Evolutionary conservation across 1,284 basidiomycete genomes (phyloP).

Genomic region (Tilletia indica): DNA sequence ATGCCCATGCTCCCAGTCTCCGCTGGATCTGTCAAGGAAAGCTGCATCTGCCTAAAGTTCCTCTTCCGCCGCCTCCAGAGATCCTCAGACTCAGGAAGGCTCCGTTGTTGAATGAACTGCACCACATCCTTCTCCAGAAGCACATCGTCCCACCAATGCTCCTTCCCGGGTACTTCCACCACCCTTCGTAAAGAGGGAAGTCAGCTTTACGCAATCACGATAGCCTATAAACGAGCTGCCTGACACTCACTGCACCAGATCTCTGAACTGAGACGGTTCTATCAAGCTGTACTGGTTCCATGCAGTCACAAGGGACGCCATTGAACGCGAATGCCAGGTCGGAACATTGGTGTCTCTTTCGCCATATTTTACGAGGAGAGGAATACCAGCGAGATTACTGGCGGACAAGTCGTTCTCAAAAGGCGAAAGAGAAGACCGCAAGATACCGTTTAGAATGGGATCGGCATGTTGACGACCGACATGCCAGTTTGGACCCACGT

Average conservation of each 20-base stretch:
- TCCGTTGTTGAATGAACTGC: conserved; percentile 57
- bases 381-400: conserved; percentile 68
- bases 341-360: conserved; percentile 76
- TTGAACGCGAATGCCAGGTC: conserved; percentile 72
- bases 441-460: conserved; percentile 68
- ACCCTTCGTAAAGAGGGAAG: conserved; percentile 15
- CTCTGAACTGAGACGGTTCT: conserved; percentile 42
- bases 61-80: conserved; percentile 23
- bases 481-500: conserved; percentile 71
- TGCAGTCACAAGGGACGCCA: conserved; percentile 63
- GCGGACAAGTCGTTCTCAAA: conserved; percentile 84
- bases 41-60: conserved; percentile 58
- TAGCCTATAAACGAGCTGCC: background rate
- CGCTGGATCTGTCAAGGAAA: conserved; percentile 67
- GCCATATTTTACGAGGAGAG: conserved; percentile 74
- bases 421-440: conserved; percentile 70
- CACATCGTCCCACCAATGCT: conserved; percentile 70
- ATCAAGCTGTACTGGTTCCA: conserved; percentile 60
- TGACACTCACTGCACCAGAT: conserved; percentile 37
- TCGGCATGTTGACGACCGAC: conserved; percentile 69
- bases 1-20: conserved; percentile 70
- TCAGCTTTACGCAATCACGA: background rate
- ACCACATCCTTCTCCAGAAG: conserved; percentile 64
- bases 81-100: background rate
- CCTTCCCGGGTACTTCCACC: conserved; percentile 65